Conservation (phyloP, 2,329 filamentous ascomycete species). For the Colletotrichum liriopes region DNA sequence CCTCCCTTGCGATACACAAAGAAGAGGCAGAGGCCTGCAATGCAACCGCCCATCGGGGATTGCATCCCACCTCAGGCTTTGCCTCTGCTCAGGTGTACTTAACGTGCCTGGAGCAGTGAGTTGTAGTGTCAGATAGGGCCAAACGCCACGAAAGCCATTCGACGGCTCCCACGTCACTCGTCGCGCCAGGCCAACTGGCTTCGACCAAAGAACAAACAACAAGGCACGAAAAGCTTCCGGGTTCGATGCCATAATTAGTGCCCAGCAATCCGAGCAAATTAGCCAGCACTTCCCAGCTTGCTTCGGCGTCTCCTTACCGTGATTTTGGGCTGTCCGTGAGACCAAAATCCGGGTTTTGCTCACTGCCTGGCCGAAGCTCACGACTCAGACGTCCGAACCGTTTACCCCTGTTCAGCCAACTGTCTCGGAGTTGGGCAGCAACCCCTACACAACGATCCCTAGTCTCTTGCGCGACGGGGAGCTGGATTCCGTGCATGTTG, state of each 20-base stretch:
- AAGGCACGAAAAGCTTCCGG: neutral
- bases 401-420: conserved; percentile 20
- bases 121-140: conserved; percentile 20
- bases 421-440: conserved; percentile 42
- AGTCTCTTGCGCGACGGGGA: conserved; percentile 18
- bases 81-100: conserved; percentile 1
- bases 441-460: conserved; percentile 31
- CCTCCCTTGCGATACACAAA: conserved; percentile 26
- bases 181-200: conserved; percentile 8
- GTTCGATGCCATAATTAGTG: neutral
- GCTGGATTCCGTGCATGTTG: conserved; percentile 17
- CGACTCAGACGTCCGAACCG: conserved; percentile 39
- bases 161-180: conserved; percentile 34
- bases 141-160: conserved; percentile 20
- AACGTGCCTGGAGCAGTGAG: conserved; percentile 12
- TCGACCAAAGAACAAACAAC: conserved; percentile 10
- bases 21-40: conserved; percentile 22
- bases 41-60: conserved; percentile 32
- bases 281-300: conserved; percentile 21
- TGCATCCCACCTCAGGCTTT: conserved; percentile 10
- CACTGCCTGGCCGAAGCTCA: conserved; percentile 17
- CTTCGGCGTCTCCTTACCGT: conserved; percentile 17
- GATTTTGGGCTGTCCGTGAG: conserved; percentile 6
- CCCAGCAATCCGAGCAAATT: conserved; percentile 8
- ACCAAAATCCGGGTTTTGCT: conserved; percentile 15